A percentile compares a stretch with the other conserved stretches of the same genome.
These are phyloP conservation scores for Yarrowia alimentaria DNA, from an alignment of 805 yeast genomes.

Conservation along the genomic window DNA sequence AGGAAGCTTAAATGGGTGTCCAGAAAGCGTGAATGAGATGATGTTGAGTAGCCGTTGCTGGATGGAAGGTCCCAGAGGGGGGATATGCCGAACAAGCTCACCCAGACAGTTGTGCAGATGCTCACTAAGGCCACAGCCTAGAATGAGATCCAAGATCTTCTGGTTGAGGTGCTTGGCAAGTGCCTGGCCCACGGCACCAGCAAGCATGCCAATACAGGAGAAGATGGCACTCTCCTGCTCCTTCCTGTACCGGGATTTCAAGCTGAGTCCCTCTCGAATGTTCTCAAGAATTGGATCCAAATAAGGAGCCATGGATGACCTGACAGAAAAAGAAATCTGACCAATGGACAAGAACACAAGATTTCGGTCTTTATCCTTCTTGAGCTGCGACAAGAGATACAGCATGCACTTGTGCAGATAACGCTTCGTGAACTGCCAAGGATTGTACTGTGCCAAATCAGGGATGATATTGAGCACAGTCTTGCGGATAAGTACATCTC, in stretches of 20 bases:
- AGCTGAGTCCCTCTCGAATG: conserved; percentile 67
- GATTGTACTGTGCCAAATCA: conserved; percentile 72
- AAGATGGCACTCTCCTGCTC: conserved; percentile 83
- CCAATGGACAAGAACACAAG: conserved; percentile 81
- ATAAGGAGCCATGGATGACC: conserved; percentile 81
- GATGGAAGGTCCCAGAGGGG: conserved; percentile 72
- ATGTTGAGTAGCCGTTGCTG: conserved; percentile 68
- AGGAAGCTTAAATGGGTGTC: conserved; percentile 76
- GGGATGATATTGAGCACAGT: conserved; percentile 87
- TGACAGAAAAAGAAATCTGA: conserved; percentile 71
- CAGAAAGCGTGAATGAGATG: conserved; percentile 73
- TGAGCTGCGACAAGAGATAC: conserved; percentile 74
- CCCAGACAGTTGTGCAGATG: conserved; percentile 75
- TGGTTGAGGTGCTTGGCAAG: conserved; percentile 82
- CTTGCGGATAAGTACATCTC: conserved; percentile 68
- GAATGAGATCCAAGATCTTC: conserved; percentile 73
- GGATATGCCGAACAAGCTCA: conserved; percentile 66
- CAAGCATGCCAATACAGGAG: conserved; percentile 81
- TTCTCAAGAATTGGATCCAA: conserved; percentile 83
- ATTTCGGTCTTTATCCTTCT: conserved; percentile 71
- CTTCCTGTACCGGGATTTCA: conserved; percentile 50
- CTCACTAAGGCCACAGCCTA: conserved; percentile 79
- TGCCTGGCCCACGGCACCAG: conserved; percentile 89
- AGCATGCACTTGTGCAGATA: conserved; percentile 77
- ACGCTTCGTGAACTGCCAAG: conserved; percentile 69